Evolutionary conservation across 2,329 filamentous ascomycete species (phyloP).

Genomic region (Lasiodiplodia sp.): DNA sequence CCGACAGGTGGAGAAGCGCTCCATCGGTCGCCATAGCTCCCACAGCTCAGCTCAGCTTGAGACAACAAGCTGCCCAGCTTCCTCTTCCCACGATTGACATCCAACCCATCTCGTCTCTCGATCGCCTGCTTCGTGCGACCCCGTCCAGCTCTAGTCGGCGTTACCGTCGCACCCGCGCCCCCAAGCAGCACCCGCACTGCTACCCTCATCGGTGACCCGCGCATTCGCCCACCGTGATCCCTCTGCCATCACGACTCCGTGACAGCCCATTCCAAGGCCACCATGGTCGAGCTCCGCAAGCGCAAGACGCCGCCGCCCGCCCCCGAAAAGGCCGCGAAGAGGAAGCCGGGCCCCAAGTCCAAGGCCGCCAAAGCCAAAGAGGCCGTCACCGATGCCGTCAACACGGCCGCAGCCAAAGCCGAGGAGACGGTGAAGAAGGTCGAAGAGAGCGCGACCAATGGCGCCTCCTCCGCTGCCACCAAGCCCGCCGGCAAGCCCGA

Average conservation of each 20-base stretch:
- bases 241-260: slow-evolving; percentile 3
- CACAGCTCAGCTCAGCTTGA: slow-evolving; percentile 5
- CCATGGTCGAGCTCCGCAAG: slow-evolving; percentile 68
- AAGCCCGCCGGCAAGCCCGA: slow-evolving; percentile 40
- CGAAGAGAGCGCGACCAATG: slow-evolving; percentile 36
- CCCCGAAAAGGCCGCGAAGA: slow-evolving; percentile 56
- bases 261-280: not conserved
- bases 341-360: slow-evolving; percentile 52
- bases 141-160: not conserved
- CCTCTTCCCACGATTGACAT: slow-evolving; percentile 4
- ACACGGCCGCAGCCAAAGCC: slow-evolving; percentile 33
- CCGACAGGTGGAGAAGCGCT: slow-evolving; percentile 17
- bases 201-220: not conserved
- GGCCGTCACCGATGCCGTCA: slow-evolving; percentile 34
- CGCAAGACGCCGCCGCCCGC: slow-evolving; percentile 64
- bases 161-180: slow-evolving; percentile 9
- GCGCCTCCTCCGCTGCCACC: slow-evolving; percentile 39
- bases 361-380: slow-evolving; percentile 42
- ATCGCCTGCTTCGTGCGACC: slow-evolving; percentile 19
- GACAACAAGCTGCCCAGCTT: not conserved
- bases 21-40: slow-evolving; percentile 8
- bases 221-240: not conserved
- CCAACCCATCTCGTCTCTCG: not conserved
- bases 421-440: slow-evolving; percentile 40
- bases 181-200: not conserved